A percentile compares a stretch with the other conserved stretches of the same genome.
Conservation (phyloP, 768 basidiomycete species). For the Tulasnella sp. region DNA sequence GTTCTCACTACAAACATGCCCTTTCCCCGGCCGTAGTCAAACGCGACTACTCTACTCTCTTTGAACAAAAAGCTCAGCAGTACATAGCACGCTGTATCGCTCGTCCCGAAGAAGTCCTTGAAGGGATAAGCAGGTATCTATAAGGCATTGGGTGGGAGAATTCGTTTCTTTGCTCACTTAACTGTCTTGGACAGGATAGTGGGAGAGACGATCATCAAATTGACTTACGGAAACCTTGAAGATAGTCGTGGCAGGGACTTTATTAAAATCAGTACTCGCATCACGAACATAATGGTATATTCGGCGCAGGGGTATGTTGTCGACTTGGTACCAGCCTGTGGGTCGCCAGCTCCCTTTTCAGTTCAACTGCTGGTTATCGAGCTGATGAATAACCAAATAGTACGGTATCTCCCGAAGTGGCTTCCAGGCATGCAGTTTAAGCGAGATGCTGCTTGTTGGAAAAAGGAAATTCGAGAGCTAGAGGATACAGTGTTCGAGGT, state of each 20-base stretch:
- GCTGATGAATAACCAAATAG: neutral
- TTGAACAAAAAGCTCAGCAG: neutral
- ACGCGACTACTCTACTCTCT: neutral
- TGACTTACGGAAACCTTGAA: neutral
- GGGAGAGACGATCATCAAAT: neutral
- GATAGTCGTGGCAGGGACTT: neutral
- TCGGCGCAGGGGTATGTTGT: neutral
- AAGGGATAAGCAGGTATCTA: too few species aligned
- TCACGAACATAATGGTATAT: neutral
- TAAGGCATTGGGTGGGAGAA: neutral
- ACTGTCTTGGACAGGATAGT: neutral
- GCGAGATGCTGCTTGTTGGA: neutral
- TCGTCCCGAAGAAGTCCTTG: neutral
- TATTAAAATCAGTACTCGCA: neutral
- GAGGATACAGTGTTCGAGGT: neutral
- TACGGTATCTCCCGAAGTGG: slow-evolving; percentile 23
- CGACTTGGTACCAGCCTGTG: neutral
- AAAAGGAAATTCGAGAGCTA: neutral
- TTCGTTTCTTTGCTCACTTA: neutral
- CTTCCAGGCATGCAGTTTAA: slow-evolving; percentile 22
- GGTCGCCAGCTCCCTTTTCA: neutral
- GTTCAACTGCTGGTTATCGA: neutral
- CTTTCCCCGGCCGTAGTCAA: neutral
- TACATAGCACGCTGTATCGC: neutral
- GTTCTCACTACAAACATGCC: neutral